Evolutionary conservation across 352 stramenopile genomes (phyloP).

Genomic region (Phytophthora vignae): DNA sequence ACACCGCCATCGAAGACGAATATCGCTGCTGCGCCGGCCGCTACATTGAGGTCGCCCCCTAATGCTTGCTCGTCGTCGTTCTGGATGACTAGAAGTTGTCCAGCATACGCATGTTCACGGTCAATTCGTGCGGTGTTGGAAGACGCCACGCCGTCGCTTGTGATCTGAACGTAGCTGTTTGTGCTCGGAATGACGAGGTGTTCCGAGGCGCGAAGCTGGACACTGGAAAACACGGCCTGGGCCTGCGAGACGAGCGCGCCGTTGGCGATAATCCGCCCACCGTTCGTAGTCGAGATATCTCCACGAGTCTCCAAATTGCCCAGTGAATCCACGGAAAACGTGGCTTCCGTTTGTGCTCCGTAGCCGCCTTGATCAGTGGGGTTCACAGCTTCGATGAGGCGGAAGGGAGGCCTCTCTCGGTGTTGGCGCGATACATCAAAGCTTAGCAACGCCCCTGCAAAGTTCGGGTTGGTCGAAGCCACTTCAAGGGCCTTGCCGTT

Average conservation of each 20-base stretch:
- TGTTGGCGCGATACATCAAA: constrained; percentile 50
- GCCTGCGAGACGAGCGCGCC: constrained; percentile 61
- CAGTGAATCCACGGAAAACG: constrained; percentile 59
- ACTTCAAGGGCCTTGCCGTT: constrained; percentile 60
- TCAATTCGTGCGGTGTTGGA: constrained; percentile 58
- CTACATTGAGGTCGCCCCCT: constrained; percentile 57
- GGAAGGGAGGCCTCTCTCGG: constrained; percentile 43
- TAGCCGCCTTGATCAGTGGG: background rate
- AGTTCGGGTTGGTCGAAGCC: constrained; percentile 54
- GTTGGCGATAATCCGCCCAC: constrained; percentile 56
- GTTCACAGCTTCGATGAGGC: constrained; percentile 55
- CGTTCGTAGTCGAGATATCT: constrained; percentile 55
- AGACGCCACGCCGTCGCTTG: constrained; percentile 46
- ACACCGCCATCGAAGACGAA: constrained; percentile 71
- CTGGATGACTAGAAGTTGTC: constrained; percentile 79
- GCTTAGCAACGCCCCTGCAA: constrained; percentile 59
- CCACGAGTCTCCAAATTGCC: constrained; percentile 58
- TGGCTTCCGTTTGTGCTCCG: constrained; percentile 9
- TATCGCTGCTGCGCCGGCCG: constrained; percentile 59
- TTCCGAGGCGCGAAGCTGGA: constrained; percentile 46
- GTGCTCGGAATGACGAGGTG: constrained; percentile 60
- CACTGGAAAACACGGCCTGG: constrained; percentile 60
- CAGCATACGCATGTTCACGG: constrained; percentile 44
- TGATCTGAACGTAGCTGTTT: constrained; percentile 79
- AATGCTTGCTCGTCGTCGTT: constrained; percentile 75